Evolutionary conservation across 495 filamentous ascomycete species (phyloP).

Genomic region (Amphirosellinia nigrospora): DNA sequence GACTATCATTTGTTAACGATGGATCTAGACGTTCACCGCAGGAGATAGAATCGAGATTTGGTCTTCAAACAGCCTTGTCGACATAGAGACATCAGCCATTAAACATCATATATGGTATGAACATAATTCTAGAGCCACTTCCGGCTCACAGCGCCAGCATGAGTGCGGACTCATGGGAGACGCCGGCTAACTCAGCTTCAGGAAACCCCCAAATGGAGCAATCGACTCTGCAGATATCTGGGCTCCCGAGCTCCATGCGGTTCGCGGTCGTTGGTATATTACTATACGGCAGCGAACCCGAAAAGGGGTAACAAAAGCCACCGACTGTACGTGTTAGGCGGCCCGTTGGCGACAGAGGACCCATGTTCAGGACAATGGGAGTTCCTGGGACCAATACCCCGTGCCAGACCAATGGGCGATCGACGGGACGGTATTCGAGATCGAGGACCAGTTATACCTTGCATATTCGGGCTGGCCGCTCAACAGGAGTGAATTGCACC

Average conservation of each 20-base stretch:
- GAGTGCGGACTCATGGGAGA: background rate
- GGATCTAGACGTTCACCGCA: constrained; percentile 37
- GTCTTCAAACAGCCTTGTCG: constrained; percentile 36
- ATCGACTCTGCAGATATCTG: constrained; percentile 41
- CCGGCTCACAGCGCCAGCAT: background rate
- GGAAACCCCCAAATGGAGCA: constrained; percentile 39
- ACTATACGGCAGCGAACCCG: constrained; percentile 39
- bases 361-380: constrained; percentile 39
- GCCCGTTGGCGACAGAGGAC: constrained; percentile 31
- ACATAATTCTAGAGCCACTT: too few relatives aligned
- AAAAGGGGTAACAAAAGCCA: constrained; percentile 38
- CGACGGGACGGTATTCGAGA: constrained; percentile 40
- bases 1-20: background rate
- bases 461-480: constrained; percentile 43
- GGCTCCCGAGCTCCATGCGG: constrained; percentile 41
- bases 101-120: constrained; percentile 41
- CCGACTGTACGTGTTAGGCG: constrained; percentile 43
- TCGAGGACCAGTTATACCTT: constrained; percentile 34
- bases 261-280: constrained; percentile 44
- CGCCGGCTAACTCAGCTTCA: constrained; percentile 16
- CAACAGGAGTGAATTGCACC: constrained; percentile 16
- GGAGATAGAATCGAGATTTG: constrained; percentile 43
- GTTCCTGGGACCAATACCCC: constrained; percentile 37
- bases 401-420: constrained; percentile 43
- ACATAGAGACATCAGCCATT: constrained; percentile 36